phyloP scores from a whole-genome alignment of 352 stramenopile genomes.

The Saprolegnia parasitica region DNA sequence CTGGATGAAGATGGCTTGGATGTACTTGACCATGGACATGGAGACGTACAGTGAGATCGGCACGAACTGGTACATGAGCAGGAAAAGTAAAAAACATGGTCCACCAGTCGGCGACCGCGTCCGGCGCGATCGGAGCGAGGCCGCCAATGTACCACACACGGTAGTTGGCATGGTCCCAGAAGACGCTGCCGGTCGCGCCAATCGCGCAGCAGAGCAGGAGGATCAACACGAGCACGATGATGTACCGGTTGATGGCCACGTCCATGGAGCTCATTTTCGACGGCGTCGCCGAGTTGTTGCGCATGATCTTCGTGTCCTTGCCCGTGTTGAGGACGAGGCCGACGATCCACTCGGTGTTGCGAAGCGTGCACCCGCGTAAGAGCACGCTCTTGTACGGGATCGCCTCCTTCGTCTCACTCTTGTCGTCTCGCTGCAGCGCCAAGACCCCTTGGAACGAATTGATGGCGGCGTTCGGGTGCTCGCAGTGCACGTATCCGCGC shows the following conservation, averaged over 20 bases:
- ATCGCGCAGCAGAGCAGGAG: slow-evolving; percentile 59
- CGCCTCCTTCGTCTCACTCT: slow-evolving; percentile 38
- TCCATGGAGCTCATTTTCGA: slow-evolving; percentile 88
- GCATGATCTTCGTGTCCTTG: slow-evolving; percentile 91
- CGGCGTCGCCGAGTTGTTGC: slow-evolving; percentile 70
- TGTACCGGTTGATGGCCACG: slow-evolving; percentile 74
- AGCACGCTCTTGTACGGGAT: slow-evolving; percentile 85
- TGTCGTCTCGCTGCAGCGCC: slow-evolving; percentile 32
- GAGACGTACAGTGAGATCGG: slow-evolving; percentile 97
- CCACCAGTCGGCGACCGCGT: slow-evolving; percentile 51
- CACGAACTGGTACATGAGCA: slow-evolving; percentile 96
- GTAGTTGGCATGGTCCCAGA: slow-evolving; percentile 46
- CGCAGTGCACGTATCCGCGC: slow-evolving; percentile 60
- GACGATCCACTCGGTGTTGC: slow-evolving; percentile 90
- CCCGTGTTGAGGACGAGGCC: slow-evolving; percentile 93
- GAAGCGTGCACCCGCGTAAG: slow-evolving; percentile 86
- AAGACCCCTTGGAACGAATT: slow-evolving; percentile 89
- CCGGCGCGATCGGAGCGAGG: slow-evolving; percentile 23
- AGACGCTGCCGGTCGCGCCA: slow-evolving; percentile 52
- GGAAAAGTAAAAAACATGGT: slow-evolving; percentile 92
- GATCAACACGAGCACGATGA: slow-evolving; percentile 56
- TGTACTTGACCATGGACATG: slow-evolving; percentile 94
- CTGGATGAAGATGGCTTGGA: slow-evolving; percentile 93
- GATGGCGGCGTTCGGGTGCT: slow-evolving; percentile 85
- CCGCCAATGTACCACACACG: slow-evolving; percentile 55